Evolutionary conservation across 73 alveolate genomes (phyloP), one percentile per base, ranked within the genome.

Genomic region (Vitrella brassicaformis): DNA sequence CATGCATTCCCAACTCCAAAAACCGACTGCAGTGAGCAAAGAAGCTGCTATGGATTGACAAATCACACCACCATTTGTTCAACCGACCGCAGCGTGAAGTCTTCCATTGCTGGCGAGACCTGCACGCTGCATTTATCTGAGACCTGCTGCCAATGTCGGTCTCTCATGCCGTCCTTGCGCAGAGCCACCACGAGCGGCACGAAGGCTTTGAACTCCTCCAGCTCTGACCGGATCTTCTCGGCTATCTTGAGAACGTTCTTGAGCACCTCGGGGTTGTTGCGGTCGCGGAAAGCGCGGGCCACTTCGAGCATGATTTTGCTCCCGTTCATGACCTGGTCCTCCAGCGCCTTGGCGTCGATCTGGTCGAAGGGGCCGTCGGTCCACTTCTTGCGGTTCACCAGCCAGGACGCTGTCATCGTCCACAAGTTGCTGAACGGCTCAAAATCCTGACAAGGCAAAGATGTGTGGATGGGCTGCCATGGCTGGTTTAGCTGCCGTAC

Each of bases 151-250:
- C 98, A 93, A 78, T 93, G 98, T 29, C 98, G 81, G 75, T 93
- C 98, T 77, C 93, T 91, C 94, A 93, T 91, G 67, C 98, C 98
- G 28, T 93, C 92, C 22, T 94, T 93, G 47, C 95, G 82, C 67
- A 93, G 88, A 73, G 96, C 96, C n/a, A 92, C 86, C 68, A 94
- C 98, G 19, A 93, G 85, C 27, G 93, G 96, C 26, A 93, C 94
- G 75, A 82, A 86, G 70, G 98, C 97, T 78, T 93, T 92, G 85
- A 89, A 93, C 30, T 88, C 92, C 71, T 93, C 98, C 1, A 93
- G 92, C 67, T 89, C 92, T 28, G 81, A 91, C 85, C 91, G 85
- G 46, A 84, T 78, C 26, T 85, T 39, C 79, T 86, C 89, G 28
- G 92, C 95, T 65, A 89, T 89, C 71, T 77, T 79, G 31, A 97